These are phyloP conservation scores for Penicillium cosmopolitanum DNA, from an alignment of 495 filamentous ascomycete genomes.

Conservation along the genomic window DNA sequence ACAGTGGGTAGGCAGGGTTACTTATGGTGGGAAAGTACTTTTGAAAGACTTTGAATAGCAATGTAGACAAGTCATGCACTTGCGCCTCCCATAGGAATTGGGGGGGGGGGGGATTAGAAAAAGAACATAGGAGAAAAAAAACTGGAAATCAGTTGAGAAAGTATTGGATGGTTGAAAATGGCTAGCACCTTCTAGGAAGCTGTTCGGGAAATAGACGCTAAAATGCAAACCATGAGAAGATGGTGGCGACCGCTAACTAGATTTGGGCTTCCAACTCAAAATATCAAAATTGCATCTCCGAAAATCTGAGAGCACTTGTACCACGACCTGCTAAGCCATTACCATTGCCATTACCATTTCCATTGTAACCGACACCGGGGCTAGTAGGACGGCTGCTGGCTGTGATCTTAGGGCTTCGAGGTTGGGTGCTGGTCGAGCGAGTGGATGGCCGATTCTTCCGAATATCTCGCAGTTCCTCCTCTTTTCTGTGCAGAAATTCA, in stretches of 20 bases:
- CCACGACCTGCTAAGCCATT: slow-evolving; percentile 36
- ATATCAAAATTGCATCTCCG: slow-evolving; percentile 39
- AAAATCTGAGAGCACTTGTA: slow-evolving; percentile 42
- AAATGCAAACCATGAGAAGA: slow-evolving; percentile 1
- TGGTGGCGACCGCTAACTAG: not conserved
- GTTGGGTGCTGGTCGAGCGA: slow-evolving; percentile 50
- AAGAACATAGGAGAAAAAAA: not conserved
- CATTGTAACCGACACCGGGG: slow-evolving; percentile 38
- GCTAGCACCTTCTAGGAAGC: not conserved
- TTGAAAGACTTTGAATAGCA: no score
- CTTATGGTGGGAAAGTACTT: not conserved
- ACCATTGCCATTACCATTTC: slow-evolving; percentile 34
- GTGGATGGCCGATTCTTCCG: slow-evolving; percentile 52
- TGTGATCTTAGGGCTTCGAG: slow-evolving; percentile 48
- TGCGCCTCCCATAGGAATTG: no score
- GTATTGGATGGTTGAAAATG: not conserved
- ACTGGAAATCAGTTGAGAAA: not conserved
- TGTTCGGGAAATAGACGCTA: not conserved
- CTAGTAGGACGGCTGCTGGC: slow-evolving; percentile 48
- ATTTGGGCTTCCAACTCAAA: not conserved
- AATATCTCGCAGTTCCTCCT: slow-evolving; percentile 63
- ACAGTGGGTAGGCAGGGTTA: not conserved
- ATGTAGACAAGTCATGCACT: no score
- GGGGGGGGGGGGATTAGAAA: no score
- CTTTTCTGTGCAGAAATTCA: slow-evolving; percentile 58